Conservation (phyloP, 2,329 filamentous ascomycete genomes). For the Xylariaceae sp. region DNA sequence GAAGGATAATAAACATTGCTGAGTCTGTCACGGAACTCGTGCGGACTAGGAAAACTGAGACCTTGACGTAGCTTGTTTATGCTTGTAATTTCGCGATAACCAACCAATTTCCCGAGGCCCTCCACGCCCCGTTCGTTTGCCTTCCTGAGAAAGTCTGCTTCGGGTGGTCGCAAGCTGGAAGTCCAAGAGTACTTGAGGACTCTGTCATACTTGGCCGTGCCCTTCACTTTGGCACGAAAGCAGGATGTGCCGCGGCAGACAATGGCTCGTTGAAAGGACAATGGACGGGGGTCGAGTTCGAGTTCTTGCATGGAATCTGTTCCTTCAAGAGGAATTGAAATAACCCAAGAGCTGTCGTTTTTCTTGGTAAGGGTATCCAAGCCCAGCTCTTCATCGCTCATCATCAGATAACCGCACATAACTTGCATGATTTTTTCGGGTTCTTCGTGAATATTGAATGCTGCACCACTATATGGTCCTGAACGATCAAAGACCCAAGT, state of each 20-base stretch:
- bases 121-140: slow-evolving; percentile 1
- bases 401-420: background rate
- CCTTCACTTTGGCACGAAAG: background rate
- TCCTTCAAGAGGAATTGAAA: background rate
- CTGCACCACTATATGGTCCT: background rate
- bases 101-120: background rate
- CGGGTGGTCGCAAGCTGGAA: background rate
- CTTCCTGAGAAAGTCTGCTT: background rate
- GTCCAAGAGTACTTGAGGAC: slow-evolving; percentile 2
- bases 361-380: background rate
- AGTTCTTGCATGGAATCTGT: background rate
- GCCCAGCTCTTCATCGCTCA: background rate
- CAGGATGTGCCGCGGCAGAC: background rate
- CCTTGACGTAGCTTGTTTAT: slow-evolving; percentile 1
- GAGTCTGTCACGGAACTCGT: background rate
- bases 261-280: background rate
- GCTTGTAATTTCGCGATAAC: background rate
- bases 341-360: background rate
- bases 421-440: background rate
- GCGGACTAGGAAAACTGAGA: background rate
- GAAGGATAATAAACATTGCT: background rate
- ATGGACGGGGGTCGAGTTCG: background rate
- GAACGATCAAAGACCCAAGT: slow-evolving; percentile 3
- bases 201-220: background rate
- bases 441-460: background rate